These are phyloP conservation scores for Leptographium flavum DNA, from an alignment of 2,329 filamentous ascomycete genomes.

Conservation along the genomic window DNA sequence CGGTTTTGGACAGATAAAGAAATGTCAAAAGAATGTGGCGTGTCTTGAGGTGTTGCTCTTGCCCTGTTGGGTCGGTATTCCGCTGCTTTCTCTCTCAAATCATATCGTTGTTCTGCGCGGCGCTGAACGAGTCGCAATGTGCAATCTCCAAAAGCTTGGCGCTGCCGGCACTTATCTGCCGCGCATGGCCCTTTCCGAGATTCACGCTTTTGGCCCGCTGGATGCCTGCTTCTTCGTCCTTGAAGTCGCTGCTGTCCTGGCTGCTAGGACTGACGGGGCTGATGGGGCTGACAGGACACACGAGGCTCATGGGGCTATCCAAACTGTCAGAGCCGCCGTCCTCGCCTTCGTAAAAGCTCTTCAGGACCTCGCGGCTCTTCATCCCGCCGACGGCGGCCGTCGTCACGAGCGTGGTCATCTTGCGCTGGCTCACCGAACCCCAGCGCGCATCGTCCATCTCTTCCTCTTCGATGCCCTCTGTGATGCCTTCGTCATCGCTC, in stretches of 20 bases:
- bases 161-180: conserved; percentile 65
- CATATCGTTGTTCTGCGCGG: too few relatives aligned
- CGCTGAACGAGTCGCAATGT: conserved; percentile 38
- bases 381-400: conserved; percentile 25
- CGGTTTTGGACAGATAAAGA: conserved; percentile 11
- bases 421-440: conserved; percentile 35
- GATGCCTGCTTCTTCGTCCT: conserved; percentile 24
- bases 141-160: conserved; percentile 59
- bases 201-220: conserved; percentile 60
- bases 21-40: conserved; percentile 6
- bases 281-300: conserved; percentile 3
- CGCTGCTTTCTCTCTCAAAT: conserved; percentile 1
- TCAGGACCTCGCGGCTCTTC: conserved; percentile 39
- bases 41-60: neutral
- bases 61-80: neutral
- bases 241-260: conserved; percentile 12
- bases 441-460: conserved; percentile 31
- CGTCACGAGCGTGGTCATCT: conserved; percentile 41
- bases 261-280: conserved; percentile 7
- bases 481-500: conserved; percentile 49
- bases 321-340: conserved; percentile 13
- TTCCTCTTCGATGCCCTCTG: too few relatives aligned
- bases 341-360: conserved; percentile 24
- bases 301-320: conserved; percentile 4
- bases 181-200: conserved; percentile 48